Conservation (phyloP, 2,329 filamentous ascomycete genomes). For the Coleophoma crateriformis region DNA sequence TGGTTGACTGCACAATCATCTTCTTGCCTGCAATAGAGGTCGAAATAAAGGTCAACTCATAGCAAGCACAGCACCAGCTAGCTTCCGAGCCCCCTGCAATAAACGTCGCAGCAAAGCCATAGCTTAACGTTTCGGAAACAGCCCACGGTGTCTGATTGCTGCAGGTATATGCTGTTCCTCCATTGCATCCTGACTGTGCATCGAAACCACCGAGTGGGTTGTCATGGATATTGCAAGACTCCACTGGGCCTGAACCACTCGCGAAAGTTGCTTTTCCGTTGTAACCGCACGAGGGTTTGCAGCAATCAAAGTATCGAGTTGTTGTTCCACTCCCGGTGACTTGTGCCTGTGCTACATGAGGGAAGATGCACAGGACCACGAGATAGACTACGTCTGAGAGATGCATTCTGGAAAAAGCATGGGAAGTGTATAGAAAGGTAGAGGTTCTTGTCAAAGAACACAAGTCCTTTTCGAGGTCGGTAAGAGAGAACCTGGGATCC, state of each 20-base stretch:
- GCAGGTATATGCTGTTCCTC: conserved; percentile 54
- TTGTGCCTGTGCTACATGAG: conserved; percentile 8
- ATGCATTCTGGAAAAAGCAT: conserved; percentile 10
- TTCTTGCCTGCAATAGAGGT: conserved; percentile 50
- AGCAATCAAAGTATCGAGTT: conserved; percentile 58
- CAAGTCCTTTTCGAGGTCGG: too few species aligned
- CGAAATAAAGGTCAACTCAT: conserved; percentile 41
- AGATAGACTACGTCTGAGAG: conserved; percentile 15
- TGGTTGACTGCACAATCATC: conserved; percentile 61
- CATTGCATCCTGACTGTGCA: conserved; percentile 46
- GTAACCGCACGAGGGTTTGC: conserved; percentile 62
- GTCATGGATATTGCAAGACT: conserved; percentile 49
- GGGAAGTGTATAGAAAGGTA: too few species aligned
- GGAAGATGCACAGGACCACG: conserved; percentile 17
- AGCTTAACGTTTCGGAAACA: conserved; percentile 49
- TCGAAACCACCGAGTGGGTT: conserved; percentile 42
- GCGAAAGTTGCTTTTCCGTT: conserved; percentile 47
- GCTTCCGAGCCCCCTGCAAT: conserved; percentile 49
- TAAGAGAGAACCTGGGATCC: too few species aligned
- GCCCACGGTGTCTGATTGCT: conserved; percentile 57
- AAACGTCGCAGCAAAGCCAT: conserved; percentile 59
- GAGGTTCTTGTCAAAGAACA: too few species aligned
- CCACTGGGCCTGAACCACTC: conserved; percentile 34
- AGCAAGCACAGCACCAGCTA: conserved; percentile 62
- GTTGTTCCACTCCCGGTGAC: conserved; percentile 22